phyloP scores from a whole-genome alignment of 73 alveolate genomes.

The Urostyla sp. region DNA sequence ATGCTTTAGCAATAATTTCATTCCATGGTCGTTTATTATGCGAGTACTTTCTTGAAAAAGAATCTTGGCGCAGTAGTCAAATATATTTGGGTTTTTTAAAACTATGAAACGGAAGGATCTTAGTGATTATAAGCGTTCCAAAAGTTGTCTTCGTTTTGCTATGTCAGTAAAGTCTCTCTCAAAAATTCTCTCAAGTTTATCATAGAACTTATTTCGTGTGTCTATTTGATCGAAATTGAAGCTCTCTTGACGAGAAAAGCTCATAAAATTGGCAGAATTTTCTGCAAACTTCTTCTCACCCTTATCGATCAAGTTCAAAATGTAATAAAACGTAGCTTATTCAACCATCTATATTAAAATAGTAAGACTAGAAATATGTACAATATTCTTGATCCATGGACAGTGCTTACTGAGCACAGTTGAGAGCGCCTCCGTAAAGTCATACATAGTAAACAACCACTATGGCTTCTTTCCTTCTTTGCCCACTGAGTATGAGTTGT shows the following conservation, averaged over 20 bases:
- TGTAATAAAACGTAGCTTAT: slow-evolving; percentile 13
- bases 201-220: neutral
- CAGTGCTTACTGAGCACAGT: slow-evolving; percentile 9
- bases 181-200: slow-evolving; percentile 6
- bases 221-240: neutral
- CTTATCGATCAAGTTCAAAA: slow-evolving; percentile 29
- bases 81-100: slow-evolving; percentile 22
- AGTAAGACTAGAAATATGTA: neutral
- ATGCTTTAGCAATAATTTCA: slow-evolving; percentile 13
- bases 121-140: neutral
- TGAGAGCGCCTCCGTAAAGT: slow-evolving; percentile 25
- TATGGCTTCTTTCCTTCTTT: neutral
- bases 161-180: neutral
- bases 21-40: slow-evolving; percentile 20
- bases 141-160: neutral
- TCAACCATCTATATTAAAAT: neutral
- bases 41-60: slow-evolving; percentile 18
- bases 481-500: neutral
- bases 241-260: neutral
- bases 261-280: neutral
- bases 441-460: no score
- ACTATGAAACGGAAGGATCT: neutral
- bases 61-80: slow-evolving; percentile 3
- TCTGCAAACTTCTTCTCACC: neutral
- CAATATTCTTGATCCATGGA: slow-evolving; percentile 23